phyloP scores from a whole-genome alignment of 2,329 filamentous ascomycete species.

The Diplocarpon mali region DNA sequence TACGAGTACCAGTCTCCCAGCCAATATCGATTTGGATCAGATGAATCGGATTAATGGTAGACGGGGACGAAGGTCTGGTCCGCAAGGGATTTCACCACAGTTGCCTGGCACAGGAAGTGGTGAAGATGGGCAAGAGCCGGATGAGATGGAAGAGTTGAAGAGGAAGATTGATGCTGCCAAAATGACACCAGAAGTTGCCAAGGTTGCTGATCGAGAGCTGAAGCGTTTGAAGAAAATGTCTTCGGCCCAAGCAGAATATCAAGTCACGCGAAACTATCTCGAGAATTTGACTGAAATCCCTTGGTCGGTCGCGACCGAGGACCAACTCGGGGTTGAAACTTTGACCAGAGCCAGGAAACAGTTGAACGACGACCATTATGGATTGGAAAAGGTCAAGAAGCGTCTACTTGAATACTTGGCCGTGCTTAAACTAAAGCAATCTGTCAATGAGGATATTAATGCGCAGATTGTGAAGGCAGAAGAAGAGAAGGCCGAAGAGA shows the following conservation, averaged over 20 bases:
- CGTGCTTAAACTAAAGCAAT: constrained; percentile 90
- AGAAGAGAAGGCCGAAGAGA: constrained; percentile 41
- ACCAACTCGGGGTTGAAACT: constrained; percentile 74
- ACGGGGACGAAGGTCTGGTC: constrained; percentile 18
- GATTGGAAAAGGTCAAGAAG: constrained; percentile 95
- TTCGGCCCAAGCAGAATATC: constrained; percentile 90
- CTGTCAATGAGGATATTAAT: constrained; percentile 74
- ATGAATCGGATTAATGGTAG: constrained; percentile 36
- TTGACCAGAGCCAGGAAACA: constrained; percentile 73
- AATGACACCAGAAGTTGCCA: constrained; percentile 73
- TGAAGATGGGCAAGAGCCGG: constrained; percentile 66
- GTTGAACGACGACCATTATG: constrained; percentile 92
- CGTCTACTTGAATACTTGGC: constrained; percentile 88
- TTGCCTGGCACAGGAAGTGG: constrained; percentile 22
- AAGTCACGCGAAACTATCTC: constrained; percentile 84
- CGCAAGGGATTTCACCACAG: constrained; percentile 19
- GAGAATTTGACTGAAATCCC: constrained; percentile 92
- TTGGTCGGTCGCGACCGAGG: constrained; percentile 76
- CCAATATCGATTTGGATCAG: constrained; percentile 44
- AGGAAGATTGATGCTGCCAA: constrained; percentile 75
- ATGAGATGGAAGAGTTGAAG: constrained; percentile 84
- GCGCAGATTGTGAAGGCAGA: constrained; percentile 61
- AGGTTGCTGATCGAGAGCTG: constrained; percentile 83
- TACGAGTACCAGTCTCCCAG: constrained; percentile 52
- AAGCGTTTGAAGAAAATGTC: constrained; percentile 90